phyloP scores from a whole-genome alignment of 2,329 filamentous ascomycete genomes.

The Bimuria novae-zelandiae region DNA sequence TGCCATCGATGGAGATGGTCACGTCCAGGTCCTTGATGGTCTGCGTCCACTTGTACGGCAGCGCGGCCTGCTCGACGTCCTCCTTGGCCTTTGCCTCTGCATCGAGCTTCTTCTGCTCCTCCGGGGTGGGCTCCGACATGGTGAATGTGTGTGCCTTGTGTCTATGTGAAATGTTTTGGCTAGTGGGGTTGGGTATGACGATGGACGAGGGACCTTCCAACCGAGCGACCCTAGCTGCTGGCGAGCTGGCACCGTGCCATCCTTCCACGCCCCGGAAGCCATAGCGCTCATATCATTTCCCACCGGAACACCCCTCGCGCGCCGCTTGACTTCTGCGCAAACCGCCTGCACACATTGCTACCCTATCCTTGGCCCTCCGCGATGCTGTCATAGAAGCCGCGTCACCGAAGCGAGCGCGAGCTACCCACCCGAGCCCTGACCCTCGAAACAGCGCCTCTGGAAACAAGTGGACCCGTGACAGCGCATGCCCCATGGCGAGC shows the following conservation, averaged over 20 bases:
- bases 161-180: not conserved
- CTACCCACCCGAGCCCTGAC: constrained; percentile 16
- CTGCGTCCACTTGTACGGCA: constrained; percentile 98
- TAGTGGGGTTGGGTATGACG: constrained; percentile 4
- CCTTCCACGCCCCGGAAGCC: constrained; percentile 10
- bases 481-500: constrained; percentile 65
- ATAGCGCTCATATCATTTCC: not conserved
- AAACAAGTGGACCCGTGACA: constrained; percentile 21
- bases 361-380: constrained; percentile 16
- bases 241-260: constrained; percentile 3
- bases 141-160: constrained; percentile 14
- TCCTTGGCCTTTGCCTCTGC: constrained; percentile 71
- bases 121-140: constrained; percentile 52
- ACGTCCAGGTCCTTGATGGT: constrained; percentile 88
- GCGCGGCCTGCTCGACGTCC: constrained; percentile 80
- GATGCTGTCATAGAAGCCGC: constrained; percentile 38
- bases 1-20: constrained; percentile 75
- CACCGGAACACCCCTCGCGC: constrained; percentile 18
- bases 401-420: constrained; percentile 13
- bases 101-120: constrained; percentile 60
- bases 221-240: not conserved
- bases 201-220: no score
- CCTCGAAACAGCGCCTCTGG: constrained; percentile 6
- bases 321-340: constrained; percentile 14
- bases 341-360: constrained; percentile 9